Evolutionary conservation across 2,329 filamentous ascomycete species (phyloP).

Genomic region (Penicillium sp.): DNA sequence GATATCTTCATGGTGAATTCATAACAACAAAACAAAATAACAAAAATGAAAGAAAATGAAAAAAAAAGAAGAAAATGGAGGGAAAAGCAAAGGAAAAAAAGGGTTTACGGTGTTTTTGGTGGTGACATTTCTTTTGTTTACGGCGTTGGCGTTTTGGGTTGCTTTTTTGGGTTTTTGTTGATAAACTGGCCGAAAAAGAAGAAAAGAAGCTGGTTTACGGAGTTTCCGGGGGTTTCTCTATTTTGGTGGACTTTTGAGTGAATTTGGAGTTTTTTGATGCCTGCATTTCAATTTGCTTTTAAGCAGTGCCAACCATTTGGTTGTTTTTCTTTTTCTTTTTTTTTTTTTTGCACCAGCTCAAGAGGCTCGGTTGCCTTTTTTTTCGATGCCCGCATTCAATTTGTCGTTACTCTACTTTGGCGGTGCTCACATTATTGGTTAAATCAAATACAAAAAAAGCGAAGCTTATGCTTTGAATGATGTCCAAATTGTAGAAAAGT

Average conservation of each 20-base stretch:
- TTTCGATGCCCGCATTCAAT: background rate
- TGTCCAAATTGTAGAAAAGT: background rate
- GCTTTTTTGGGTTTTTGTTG: background rate
- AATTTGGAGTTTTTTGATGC: background rate
- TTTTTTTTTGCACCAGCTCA: too few relatives aligned
- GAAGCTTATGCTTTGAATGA: background rate
- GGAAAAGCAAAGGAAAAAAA: background rate
- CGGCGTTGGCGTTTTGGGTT: too few relatives aligned
- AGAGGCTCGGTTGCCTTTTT: background rate
- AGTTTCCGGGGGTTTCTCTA: too few relatives aligned
- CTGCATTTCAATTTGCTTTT: background rate
- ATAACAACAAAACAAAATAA: background rate
- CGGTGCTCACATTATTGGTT: background rate
- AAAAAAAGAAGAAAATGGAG: background rate
- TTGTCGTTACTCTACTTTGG: background rate
- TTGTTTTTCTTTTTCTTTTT: too few relatives aligned
- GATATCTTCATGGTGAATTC: background rate
- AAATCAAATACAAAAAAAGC: background rate
- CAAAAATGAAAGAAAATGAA: background rate
- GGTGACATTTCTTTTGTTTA: background rate
- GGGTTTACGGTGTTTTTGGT: background rate
- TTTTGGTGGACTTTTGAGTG: background rate
- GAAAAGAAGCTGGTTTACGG: background rate
- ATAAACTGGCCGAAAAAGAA: background rate
- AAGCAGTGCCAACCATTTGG: too few relatives aligned